phyloP scores from a whole-genome alignment of 2,329 filamentous ascomycete genomes.

The Helotiales sp. region DNA sequence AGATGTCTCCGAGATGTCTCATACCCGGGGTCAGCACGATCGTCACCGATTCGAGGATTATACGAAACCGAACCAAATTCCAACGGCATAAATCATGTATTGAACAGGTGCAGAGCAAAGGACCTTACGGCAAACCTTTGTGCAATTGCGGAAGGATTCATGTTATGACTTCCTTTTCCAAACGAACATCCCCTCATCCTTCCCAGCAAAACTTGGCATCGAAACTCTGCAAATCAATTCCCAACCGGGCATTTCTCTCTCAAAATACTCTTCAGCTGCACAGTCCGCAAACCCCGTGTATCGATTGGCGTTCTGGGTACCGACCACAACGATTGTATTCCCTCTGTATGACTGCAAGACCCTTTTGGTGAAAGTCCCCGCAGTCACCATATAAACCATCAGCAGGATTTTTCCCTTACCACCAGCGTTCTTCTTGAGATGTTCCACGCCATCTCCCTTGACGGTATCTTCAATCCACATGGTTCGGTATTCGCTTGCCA shows the following conservation, averaged over 20 bases:
- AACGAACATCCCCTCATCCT: slow-evolving; percentile 65
- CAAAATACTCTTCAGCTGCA: slow-evolving; percentile 71
- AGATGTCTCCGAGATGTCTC: neutral
- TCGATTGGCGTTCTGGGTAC: slow-evolving; percentile 75
- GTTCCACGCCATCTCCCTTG: slow-evolving; percentile 63
- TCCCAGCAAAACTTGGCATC: slow-evolving; percentile 75
- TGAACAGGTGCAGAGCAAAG: too few relatives aligned
- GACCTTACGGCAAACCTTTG: too few relatives aligned
- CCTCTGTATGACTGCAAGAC: slow-evolving; percentile 66
- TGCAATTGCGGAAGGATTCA: too few relatives aligned
- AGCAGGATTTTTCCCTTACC: slow-evolving; percentile 65
- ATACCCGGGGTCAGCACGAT: too few relatives aligned
- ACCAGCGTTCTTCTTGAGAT: slow-evolving; percentile 55
- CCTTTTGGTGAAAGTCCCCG: slow-evolving; percentile 66
- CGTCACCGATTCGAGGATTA: too few relatives aligned
- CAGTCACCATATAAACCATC: slow-evolving; percentile 73
- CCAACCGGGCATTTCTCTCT: slow-evolving; percentile 60
- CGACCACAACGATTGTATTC: slow-evolving; percentile 71
- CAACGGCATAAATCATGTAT: too few relatives aligned
- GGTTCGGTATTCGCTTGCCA: slow-evolving; percentile 69
- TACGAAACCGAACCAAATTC: too few relatives aligned
- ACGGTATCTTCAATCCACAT: slow-evolving; percentile 72
- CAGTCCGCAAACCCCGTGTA: slow-evolving; percentile 71
- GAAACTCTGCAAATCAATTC: slow-evolving; percentile 66
- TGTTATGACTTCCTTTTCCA: slow-evolving; percentile 12